Evolutionary conservation across 345 rosid genomes (phyloP), one percentile per base, ranked within the genome.

Genomic region (Microcos paniculata): DNA sequence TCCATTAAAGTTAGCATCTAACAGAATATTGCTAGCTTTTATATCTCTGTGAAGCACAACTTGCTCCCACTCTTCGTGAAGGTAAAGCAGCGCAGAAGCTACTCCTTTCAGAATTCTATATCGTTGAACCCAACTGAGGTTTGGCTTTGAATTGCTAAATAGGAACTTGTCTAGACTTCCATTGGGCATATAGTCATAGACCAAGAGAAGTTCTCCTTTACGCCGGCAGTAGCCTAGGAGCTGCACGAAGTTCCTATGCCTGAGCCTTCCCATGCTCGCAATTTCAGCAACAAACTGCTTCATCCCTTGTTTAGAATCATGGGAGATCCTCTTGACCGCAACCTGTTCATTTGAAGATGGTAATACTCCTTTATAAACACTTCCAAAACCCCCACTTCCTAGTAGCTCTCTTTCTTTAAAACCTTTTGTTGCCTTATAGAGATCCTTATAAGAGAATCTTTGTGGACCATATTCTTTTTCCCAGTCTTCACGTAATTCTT

Each of bases 401-500:
- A 86, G 21, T 24, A 91, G 21, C 70, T 87, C 90, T 48, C 67
- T 75, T 14, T 86, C 88, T 40, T 76, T 84, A 72, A 93, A 91
- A 10, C 96, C 98, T 74, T 87, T 86, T 4, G 94, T 86, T 55
- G 96, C 92, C 48, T 26, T 73, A 58, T 86, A 84, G 13, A 90
- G 84, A 72, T 85, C 81, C 70, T 89, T 88, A 77, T 84, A 90
- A 23, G 86, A 79, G 56, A 84, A 89, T 56, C 97, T 85, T 26
- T 87, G 95, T 24, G 92, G 87, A 5, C 91, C 80, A 24, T 78
- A 88, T 19, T 86, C 87, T 55, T 62, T 78, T 75, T 89, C 97
- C 97, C 92, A 89, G 58, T 89, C 97, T 78, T 90, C 96, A 8
- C 79, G 66, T 40, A 79, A 84, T 79, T 92, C 97, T 18, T 86